phyloP scores from a whole-genome alignment of 2,329 filamentous ascomycete genomes.

The Colletotrichum sp. region DNA sequence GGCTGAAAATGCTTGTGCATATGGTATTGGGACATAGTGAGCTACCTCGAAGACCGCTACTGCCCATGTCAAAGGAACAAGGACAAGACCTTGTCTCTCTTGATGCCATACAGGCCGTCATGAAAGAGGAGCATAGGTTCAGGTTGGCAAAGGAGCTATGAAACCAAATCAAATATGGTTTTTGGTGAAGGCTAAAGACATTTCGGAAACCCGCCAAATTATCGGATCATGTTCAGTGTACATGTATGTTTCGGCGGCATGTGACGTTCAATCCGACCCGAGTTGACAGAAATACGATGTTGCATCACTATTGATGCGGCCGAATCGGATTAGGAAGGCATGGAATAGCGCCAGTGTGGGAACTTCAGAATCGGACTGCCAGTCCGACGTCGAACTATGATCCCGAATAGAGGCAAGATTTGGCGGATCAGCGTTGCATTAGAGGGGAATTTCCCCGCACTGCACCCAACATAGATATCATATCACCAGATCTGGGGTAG shows the following conservation, averaged over 20 bases:
- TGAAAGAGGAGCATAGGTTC: neutral
- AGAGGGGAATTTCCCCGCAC: neutral
- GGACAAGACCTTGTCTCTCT: neutral
- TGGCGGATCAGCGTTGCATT: neutral
- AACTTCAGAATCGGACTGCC: neutral
- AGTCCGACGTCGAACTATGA: neutral
- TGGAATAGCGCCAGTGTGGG: neutral
- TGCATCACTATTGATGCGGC: neutral
- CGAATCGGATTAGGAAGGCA: neutral
- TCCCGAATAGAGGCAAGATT: neutral
- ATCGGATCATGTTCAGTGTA: neutral
- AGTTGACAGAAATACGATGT: neutral
- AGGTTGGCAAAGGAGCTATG: neutral
- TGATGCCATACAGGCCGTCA: neutral
- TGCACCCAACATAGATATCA: neutral
- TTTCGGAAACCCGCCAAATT: neutral
- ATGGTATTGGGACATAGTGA: neutral
- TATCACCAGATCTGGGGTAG: neutral
- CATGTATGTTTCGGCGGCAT: neutral
- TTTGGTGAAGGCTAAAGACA: fast-evolving
- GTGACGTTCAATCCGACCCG: neutral
- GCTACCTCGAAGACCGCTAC: neutral
- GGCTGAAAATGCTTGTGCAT: neutral
- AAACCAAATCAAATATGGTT: neutral
- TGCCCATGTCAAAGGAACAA: neutral